Conservation (phyloP, 2,329 filamentous ascomycete species). For the Chaetoscypha palmicola region DNA sequence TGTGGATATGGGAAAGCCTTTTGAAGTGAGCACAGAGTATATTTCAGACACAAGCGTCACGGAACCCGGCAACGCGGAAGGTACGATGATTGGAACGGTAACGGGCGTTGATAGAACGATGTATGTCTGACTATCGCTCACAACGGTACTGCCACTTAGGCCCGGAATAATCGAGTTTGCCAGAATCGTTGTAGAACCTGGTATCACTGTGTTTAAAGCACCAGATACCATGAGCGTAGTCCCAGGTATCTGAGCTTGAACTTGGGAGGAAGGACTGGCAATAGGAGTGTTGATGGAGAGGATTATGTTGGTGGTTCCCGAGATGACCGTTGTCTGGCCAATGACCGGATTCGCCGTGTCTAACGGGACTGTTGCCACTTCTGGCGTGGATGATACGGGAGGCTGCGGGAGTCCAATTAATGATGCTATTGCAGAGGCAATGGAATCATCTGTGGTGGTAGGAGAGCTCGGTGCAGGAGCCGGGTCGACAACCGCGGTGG, state of each 20-base stretch:
- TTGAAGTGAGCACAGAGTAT: background rate
- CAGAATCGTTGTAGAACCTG: background rate
- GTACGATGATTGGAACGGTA: background rate
- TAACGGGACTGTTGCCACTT: background rate
- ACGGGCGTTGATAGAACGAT: background rate
- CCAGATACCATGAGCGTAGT: background rate
- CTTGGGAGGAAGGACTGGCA: background rate
- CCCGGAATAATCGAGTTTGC: background rate
- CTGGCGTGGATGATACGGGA: background rate
- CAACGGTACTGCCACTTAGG: background rate
- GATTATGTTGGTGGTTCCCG: background rate
- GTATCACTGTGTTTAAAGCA: background rate
- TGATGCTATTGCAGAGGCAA: slow-evolving; percentile 5
- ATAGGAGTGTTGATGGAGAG: background rate
- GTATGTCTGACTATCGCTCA: background rate
- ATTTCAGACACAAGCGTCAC: background rate
- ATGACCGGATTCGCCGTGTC: background rate
- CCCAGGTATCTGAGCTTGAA: background rate
- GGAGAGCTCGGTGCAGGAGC: background rate
- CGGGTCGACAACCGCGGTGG: background rate
- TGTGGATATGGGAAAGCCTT: background rate
- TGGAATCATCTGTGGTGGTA: background rate
- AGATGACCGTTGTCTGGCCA: background rate
- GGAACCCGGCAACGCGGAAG: background rate
- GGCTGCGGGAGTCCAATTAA: background rate